A percentile compares a stretch with the other conserved stretches of the same genome.
Conservation (phyloP, 805 yeast genomes). For the Saccharomycopsis selenospora region DNA sequence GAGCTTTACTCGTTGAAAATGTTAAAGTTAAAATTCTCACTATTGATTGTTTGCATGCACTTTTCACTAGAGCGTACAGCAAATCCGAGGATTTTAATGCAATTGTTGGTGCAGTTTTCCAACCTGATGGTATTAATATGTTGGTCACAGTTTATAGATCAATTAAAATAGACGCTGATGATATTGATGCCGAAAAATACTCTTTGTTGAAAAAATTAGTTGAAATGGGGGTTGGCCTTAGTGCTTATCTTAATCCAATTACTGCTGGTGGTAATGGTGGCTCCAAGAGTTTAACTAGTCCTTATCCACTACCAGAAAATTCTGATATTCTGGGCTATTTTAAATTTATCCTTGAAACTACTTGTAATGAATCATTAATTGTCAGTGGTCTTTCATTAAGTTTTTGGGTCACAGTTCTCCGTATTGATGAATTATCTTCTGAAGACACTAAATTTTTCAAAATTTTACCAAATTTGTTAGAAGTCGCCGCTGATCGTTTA, state of each 20-base stretch:
- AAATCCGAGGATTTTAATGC: slow-evolving; percentile 62
- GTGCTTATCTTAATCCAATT: slow-evolving; percentile 62
- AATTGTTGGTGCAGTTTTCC: slow-evolving; percentile 73
- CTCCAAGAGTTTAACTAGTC: slow-evolving; percentile 22
- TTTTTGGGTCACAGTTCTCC: slow-evolving; percentile 86
- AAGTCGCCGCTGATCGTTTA: slow-evolving; percentile 70
- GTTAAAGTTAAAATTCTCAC: slow-evolving; percentile 72
- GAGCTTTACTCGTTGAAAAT: slow-evolving; percentile 50
- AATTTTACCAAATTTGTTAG: slow-evolving; percentile 61
- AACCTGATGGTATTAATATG: slow-evolving; percentile 63
- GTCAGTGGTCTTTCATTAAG: slow-evolving; percentile 85
- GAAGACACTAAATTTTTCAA: slow-evolving; percentile 22
- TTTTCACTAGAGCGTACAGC: slow-evolving; percentile 73
- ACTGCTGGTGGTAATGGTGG: slow-evolving; percentile 31
- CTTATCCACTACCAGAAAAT: slow-evolving; percentile 36
- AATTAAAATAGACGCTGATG: slow-evolving; percentile 51
- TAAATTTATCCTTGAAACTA: slow-evolving; percentile 68
- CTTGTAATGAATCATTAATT: slow-evolving; percentile 78
- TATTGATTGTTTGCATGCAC: slow-evolving; percentile 82
- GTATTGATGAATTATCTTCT: slow-evolving; percentile 63
- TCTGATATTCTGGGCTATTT: slow-evolving; percentile 65
- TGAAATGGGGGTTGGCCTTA: slow-evolving; percentile 83
- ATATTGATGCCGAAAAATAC: slow-evolving; percentile 72
- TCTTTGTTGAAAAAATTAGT: slow-evolving; percentile 82
- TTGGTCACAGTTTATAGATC: slow-evolving; percentile 56